Evolutionary conservation across 192 early-diverging fungal genomes (phyloP).

Genomic region (Backusella morwellensis): DNA sequence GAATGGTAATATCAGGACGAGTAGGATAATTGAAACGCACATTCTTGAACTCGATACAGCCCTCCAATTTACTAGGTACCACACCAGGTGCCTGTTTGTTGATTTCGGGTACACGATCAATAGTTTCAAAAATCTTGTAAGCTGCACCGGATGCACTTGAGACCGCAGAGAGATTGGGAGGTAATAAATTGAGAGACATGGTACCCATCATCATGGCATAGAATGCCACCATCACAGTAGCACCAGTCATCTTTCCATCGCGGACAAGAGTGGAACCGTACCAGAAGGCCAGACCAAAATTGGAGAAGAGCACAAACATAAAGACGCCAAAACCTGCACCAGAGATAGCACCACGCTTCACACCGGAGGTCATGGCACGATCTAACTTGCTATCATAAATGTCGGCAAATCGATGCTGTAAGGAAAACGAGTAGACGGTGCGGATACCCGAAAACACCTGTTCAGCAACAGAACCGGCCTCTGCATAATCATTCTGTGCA

Average conservation of each 20-base stretch:
- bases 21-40: conserved; percentile 83
- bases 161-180: conserved; percentile 70
- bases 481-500: conserved; percentile 20
- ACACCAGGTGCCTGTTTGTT: conserved; percentile 53
- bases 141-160: conserved; percentile 77
- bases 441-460: conserved; percentile 79
- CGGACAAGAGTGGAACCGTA: conserved; percentile 66
- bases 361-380: conserved; percentile 58
- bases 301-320: conserved; percentile 67
- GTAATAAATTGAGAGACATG: conserved; percentile 61
- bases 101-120: conserved; percentile 80
- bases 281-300: conserved; percentile 80
- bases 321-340: conserved; percentile 70
- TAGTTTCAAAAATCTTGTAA: conserved; percentile 69
- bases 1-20: conserved; percentile 74
- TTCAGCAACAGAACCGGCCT: conserved; percentile 70
- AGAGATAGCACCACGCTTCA: conserved; percentile 53
- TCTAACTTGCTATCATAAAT: conserved; percentile 60
- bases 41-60: conserved; percentile 69
- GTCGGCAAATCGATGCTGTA: conserved; percentile 64
- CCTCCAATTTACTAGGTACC: conserved; percentile 45
- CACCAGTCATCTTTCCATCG: conserved; percentile 38
- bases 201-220: conserved; percentile 80
- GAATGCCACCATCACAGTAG: conserved; percentile 76
- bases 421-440: conserved; percentile 83